Base-by-base conservation (phyloP, 2,329 filamentous ascomycete species). In the Pseudogymnoascus sp. region DNA sequence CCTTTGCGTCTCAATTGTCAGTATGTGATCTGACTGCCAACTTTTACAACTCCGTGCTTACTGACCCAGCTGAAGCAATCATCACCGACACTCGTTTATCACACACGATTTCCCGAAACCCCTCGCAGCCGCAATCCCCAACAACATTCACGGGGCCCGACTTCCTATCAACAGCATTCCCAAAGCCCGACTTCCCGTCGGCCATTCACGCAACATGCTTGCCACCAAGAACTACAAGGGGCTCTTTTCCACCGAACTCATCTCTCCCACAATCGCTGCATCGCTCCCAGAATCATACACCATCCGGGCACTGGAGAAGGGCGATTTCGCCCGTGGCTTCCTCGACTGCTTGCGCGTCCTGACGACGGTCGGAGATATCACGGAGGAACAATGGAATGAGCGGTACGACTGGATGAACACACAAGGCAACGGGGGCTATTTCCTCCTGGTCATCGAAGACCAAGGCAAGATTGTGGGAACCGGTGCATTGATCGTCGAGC, bases 321-420 rank as follows among this genome's bases (percentile, higher is more conserved):
- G 81, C 69, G 94, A 99, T 77, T 96, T 87, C 76, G 78, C 83
- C 62, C 82, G 81, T 35, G 92, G 92, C 65, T 97, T 96, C 75
- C 86, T 99, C 68, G 91, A 96, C 71, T 93, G 94, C 64, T 80
- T 99, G 66, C 85, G 91, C 50, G 92, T 97, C 37, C 80, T 99
- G 69, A 97, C 94, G 1, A 94, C 90, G 17, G 92, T 97, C 29
- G 93, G 93, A 65, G 90, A 96, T 63, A 87, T 96, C 66, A 82
- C 80, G 57, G 82, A 89, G 72, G 82, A 84, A 62, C 80, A 84
- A 64, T 97, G 92, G 79, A 80, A 85, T 68, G 79, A 87, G 72
- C 86, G 90, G 61, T 97, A 88, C 76, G 84, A 91, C 67, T 91
- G 87, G 81, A 92, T 97, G 79, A 77, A 80, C 39, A 77, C 78